Percentiles rank a stretch among this genome's conserved stretches.
phyloP scores from a whole-genome alignment of 2,329 filamentous ascomycete species.

The Madurella fahalii region DNA sequence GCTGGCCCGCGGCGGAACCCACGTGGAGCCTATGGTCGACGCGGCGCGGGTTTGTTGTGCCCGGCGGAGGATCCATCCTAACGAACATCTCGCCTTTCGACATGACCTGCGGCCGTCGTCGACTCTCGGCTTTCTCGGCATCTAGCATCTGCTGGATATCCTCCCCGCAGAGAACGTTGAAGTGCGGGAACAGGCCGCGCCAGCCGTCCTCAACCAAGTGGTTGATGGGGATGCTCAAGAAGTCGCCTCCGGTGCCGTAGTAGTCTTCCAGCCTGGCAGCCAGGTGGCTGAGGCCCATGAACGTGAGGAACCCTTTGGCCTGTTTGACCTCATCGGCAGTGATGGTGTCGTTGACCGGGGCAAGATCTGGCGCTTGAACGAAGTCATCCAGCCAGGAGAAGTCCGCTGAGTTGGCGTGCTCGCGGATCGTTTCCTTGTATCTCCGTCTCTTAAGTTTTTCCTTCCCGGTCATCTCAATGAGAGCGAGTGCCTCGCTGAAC shows the following conservation, averaged over 20 bases:
- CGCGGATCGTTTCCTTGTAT: not conserved
- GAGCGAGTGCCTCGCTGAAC: conserved; percentile 9
- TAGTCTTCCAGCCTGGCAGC: conserved; percentile 11
- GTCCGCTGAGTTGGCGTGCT: not conserved
- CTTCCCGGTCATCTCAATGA: conserved; percentile 16
- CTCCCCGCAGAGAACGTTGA: not conserved
- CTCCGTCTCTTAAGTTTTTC: conserved; percentile 13
- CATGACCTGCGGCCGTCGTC: too few relatives aligned
- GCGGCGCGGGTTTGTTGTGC: too few relatives aligned
- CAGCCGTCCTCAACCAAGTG: not conserved
- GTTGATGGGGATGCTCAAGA: conserved; percentile 8
- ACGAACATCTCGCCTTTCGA: too few relatives aligned
- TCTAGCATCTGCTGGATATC: not conserved
- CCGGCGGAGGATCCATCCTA: too few relatives aligned
- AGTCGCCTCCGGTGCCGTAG: conserved; percentile 3
- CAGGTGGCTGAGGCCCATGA: conserved; percentile 10
- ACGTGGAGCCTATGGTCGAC: too few relatives aligned
- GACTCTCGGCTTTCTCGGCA: too few relatives aligned
- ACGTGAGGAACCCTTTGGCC: conserved; percentile 12
- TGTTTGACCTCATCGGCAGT: conserved; percentile 8
- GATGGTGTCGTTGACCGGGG: conserved; percentile 12
- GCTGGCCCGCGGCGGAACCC: too few relatives aligned
- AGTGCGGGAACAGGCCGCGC: not conserved
- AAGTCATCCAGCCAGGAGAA: not conserved
- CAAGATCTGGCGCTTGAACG: not conserved